A percentile compares a stretch with the other conserved stretches of the same genome.
These are phyloP conservation scores for Vaccinium myrtillus DNA, from an alignment of 148 eudicot species.

Conservation along the genomic window DNA sequence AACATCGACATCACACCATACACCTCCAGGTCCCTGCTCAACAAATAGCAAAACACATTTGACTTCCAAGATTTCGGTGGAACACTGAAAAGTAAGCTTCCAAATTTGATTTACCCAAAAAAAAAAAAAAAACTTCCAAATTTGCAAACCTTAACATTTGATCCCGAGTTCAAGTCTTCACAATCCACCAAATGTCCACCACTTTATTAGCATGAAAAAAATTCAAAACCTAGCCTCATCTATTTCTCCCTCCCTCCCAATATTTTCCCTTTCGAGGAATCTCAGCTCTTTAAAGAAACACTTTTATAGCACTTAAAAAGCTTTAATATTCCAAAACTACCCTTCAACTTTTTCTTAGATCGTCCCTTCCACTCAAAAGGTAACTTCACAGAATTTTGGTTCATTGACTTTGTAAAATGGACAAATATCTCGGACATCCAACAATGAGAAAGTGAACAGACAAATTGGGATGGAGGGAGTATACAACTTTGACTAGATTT, in stretches of 20 bases:
- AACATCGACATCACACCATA: conserved; percentile 78
- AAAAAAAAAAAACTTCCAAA: too few species aligned
- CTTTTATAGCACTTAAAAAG: not conserved
- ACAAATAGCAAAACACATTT: not conserved
- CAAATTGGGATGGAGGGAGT: not conserved
- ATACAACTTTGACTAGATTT: not conserved
- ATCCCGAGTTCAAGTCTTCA: not conserved
- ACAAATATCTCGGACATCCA: not conserved
- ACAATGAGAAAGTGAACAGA: not conserved
- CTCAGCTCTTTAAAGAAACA: not conserved
- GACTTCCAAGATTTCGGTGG: not conserved
- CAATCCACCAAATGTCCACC: not conserved
- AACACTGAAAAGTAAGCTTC: not conserved
- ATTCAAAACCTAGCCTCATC: not conserved
- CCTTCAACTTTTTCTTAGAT: not conserved
- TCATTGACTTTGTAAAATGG: not conserved
- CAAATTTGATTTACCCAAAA: too few species aligned
- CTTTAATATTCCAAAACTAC: not conserved
- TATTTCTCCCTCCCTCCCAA: not conserved
- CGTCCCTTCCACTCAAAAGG: not conserved
- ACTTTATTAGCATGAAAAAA: not conserved
- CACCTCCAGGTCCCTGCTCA: conserved; percentile 68
- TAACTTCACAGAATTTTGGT: not conserved
- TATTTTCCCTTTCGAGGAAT: not conserved
- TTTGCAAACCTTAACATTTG: too few species aligned